Base-by-base conservation (phyloP, 306 rosid species). In the Vigna reflexopilosa region DNA sequence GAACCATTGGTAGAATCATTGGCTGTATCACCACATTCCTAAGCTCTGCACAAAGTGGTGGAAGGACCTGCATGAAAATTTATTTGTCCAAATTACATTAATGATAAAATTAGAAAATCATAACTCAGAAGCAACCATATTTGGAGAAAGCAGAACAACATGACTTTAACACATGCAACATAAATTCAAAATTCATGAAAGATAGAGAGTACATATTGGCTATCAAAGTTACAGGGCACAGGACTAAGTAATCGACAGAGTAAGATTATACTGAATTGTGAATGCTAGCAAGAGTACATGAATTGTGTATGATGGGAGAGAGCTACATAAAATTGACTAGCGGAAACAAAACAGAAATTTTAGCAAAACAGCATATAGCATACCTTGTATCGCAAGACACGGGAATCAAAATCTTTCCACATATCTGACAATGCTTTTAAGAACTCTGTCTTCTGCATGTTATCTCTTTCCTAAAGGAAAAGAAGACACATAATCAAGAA, bases 341-440 rank as follows among this genome's bases (percentile, higher is more conserved):
- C 59, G 51, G 28, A 63, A 82, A 76, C n/a, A 19, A 66, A 61
- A 77, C 34, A 74, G 28, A 62, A 66, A 59, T 63, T 38, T 34
- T 67, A 58, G 49, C 45, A 55, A 77, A 70, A 64, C 75, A 45
- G 72, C 93, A 78, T 81, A 93, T 16, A 57, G 64, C 36, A 57
- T 32, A 61, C 99, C 99, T 96, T 96, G 88, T 90, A 96, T 66
- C 96, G 96, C 89, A 96, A 89, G 59, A 96, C 97, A 42, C 99
- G 99, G 58, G 96, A 77, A 77, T 91, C 99, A 83, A 96, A 96
- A 91, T 96, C 99, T 84, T 96, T 96, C 99, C 99, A 96, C 99
- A 96, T 96, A 72, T 90, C 98, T 17, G 94, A 90, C 75, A 96
- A 83, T 65, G 99, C 98, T 88, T 93, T 96, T 78, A 96, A 87